These are phyloP conservation scores for Arthrobotrys iridis DNA, from an alignment of 2,329 filamentous ascomycete genomes.

Conservation along the genomic window DNA sequence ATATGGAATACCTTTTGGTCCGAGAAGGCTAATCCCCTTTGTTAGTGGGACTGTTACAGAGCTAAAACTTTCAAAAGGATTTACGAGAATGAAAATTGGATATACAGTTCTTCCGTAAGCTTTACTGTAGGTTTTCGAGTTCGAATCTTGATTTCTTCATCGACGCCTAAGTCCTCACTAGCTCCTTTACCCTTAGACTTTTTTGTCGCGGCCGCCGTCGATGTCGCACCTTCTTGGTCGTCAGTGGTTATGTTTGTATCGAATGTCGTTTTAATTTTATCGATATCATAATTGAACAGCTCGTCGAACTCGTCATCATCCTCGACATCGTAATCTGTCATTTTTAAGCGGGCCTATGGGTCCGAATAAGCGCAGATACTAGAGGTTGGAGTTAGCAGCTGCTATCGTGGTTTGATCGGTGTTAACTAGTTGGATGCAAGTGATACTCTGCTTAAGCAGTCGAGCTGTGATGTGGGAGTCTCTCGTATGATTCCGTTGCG, in stretches of 20 bases:
- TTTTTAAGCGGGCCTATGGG: neutral
- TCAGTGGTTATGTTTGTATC: constrained; percentile 55
- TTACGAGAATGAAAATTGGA: constrained; percentile 6
- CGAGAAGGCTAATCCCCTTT: constrained; percentile 72
- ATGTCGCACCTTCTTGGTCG: constrained; percentile 65
- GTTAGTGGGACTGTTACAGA: neutral
- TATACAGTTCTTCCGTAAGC: constrained; percentile 80
- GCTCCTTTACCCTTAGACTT: constrained; percentile 67
- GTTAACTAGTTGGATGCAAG: neutral
- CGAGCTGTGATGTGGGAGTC: no score
- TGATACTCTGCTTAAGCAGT: no score
- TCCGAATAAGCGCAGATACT: neutral
- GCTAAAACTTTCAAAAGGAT: neutral
- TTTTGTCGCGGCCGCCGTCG: constrained; percentile 56
- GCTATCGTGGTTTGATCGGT: neutral
- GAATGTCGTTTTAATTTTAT: constrained; percentile 62
- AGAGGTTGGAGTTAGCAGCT: neutral
- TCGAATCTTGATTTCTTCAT: constrained; percentile 83
- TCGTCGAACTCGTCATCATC: constrained; percentile 68
- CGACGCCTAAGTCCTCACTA: constrained; percentile 75
- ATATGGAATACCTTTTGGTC: constrained; percentile 82
- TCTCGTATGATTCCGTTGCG: no score
- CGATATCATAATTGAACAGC: constrained; percentile 79
- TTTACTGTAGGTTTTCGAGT: constrained; percentile 85
- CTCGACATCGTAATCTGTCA: constrained; percentile 33